phyloP scores from a whole-genome alignment of 768 basidiomycete species.

The Lactarius pseudohatsudake region DNA sequence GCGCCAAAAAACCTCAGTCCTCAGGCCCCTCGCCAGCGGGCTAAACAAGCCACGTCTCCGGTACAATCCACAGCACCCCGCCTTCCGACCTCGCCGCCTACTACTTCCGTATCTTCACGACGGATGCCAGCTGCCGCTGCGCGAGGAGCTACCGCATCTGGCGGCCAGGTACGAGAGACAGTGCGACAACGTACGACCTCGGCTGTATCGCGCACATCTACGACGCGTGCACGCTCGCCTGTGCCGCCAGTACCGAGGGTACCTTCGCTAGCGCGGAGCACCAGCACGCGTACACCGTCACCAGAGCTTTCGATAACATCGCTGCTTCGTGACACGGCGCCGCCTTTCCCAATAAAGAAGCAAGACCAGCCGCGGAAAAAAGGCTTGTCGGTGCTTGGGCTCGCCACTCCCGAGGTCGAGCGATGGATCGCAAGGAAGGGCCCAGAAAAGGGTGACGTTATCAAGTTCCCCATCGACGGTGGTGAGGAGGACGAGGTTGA shows the following conservation, averaged over 20 bases:
- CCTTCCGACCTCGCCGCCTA: slow-evolving; percentile 1
- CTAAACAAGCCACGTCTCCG: slow-evolving; percentile 19
- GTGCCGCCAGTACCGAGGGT: slow-evolving; percentile 19
- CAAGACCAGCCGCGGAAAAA: slow-evolving; percentile 24
- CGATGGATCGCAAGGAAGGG: slow-evolving; percentile 49
- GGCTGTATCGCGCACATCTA: slow-evolving; percentile 10
- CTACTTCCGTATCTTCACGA: slow-evolving; percentile 16
- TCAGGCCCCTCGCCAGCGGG: slow-evolving; percentile 15
- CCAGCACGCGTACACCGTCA: slow-evolving; percentile 26
- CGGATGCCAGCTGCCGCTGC: not conserved
- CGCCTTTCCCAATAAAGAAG: slow-evolving; percentile 36
- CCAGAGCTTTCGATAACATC: slow-evolving; percentile 26
- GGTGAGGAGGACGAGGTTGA: slow-evolving; percentile 36
- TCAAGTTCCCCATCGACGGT: slow-evolving; percentile 49
- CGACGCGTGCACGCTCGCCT: slow-evolving; percentile 16
- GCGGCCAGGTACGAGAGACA: slow-evolving; percentile 8
- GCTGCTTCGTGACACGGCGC: slow-evolving; percentile 29
- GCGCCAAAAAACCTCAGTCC: slow-evolving; percentile 19
- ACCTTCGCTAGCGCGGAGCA: slow-evolving; percentile 6
- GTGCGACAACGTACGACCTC: slow-evolving; percentile 16
- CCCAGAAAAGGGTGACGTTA: slow-evolving; percentile 34
- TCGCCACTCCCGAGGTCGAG: slow-evolving; percentile 56
- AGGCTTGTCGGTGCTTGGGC: slow-evolving; percentile 38
- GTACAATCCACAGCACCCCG: slow-evolving; percentile 5
- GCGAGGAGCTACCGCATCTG: not conserved